Conservation (phyloP, 148 eudicot species). For the Rhododendron vialii region DNA sequence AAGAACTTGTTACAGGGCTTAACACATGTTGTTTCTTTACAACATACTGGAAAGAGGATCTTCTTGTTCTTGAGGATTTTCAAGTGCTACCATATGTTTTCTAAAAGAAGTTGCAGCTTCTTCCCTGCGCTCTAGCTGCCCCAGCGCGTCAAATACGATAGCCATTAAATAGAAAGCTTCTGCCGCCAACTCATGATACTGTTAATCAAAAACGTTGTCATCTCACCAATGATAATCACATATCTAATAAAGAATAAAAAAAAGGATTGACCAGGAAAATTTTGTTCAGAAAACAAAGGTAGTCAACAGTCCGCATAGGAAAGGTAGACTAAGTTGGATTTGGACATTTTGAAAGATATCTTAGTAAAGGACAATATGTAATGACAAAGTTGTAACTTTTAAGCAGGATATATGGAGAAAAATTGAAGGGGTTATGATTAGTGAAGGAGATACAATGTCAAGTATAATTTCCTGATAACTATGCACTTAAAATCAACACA, state of each 20-base stretch:
- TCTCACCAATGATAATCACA: background rate
- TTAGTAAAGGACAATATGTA: background rate
- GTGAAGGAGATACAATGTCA: background rate
- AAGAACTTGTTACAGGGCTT: background rate
- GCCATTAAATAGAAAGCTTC: constrained; percentile 92
- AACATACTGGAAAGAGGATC: constrained; percentile 22
- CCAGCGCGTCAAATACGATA: constrained; percentile 60
- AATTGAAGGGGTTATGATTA: background rate
- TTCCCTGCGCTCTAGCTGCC: constrained; percentile 58
- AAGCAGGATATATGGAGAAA: background rate
- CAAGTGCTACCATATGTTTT: constrained; percentile 54
- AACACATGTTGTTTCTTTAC: constrained; percentile 10
- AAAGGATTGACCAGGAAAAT: background rate
- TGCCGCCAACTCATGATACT: constrained; percentile 88
- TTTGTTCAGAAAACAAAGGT: background rate
- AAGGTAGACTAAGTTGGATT: background rate
- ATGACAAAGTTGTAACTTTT: background rate
- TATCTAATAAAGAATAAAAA: background rate
- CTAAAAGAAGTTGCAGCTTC: constrained; percentile 68
- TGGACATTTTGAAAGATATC: background rate
- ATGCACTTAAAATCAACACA: background rate
- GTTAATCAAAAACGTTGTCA: constrained; percentile 17
- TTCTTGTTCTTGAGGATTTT: constrained; percentile 42
- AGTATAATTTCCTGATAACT: background rate
- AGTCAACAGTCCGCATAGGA: background rate